Evolutionary conservation across 2,329 filamentous ascomycete species (phyloP), one percentile per base, ranked within the genome.

Genomic region (Pyricularia sp.): DNA sequence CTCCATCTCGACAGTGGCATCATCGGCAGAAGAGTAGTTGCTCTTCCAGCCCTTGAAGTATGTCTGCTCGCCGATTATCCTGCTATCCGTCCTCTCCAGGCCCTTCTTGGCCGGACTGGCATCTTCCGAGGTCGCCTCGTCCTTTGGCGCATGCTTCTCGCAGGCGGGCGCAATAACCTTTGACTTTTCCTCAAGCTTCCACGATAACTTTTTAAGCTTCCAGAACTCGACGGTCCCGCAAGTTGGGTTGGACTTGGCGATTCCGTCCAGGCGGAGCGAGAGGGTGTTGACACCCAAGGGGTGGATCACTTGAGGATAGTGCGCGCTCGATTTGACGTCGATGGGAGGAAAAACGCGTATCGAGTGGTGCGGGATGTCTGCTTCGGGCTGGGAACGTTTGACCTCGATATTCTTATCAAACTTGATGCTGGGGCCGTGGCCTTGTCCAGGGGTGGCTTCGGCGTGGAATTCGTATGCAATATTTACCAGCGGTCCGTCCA

Each of bases 331-430:
- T 73, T 92, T 94, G 75, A 99, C 90, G 80, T 97, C 95, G 73
- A 95, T 99, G 0, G 95, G 94, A 65, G 94, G 95, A 80, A 99
- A 99, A 76, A 98, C 92, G 75, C 94, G 92, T 71, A 97, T 89
- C 20, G 92, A 96, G 79, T 94, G 90, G 80, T 96, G 94, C 71
- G 96, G 93, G 68, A 86, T 84, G 66, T 93, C 91, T 2, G 92
- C 88, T 68, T 90, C 80, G 9, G 81, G 85, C 30, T 98, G 87
- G 42, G 93, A 91, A 71, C 94, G 92, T 81, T 90, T 90, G 73
- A 98, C 86, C 69, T 89, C 84, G 64, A 98, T 82, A 11, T 86
- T 85, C 74, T 88, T 87, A 71, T 87, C 85, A 74, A 92, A 86
- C 73, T 84, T 87, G 75, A 92, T 84, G 28, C 79, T 75, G 5